phyloP scores from a whole-genome alignment of 257 asterid species.

The Nyctanthes arbortristis region DNA sequence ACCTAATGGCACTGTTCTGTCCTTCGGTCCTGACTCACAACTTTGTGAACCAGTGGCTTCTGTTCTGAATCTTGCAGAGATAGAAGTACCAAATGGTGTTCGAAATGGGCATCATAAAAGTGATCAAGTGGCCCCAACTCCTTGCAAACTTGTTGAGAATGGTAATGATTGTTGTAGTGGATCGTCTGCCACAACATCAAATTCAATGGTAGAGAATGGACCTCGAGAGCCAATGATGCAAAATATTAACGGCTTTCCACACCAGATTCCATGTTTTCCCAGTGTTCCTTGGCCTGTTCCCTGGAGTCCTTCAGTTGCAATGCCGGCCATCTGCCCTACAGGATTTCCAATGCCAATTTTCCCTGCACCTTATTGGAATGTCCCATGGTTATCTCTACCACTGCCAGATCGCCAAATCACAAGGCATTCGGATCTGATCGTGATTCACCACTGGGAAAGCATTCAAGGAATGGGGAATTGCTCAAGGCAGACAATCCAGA shows the following conservation, averaged over 20 bases:
- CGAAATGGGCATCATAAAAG: slow-evolving; percentile 31
- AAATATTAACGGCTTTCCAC: slow-evolving; percentile 42
- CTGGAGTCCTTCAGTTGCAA: slow-evolving; percentile 46
- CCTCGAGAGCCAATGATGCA: slow-evolving; percentile 39
- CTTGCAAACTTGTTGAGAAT: slow-evolving; percentile 33
- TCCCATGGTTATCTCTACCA: slow-evolving; percentile 54
- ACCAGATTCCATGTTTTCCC: slow-evolving; percentile 56
- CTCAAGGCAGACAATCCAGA: slow-evolving; percentile 29
- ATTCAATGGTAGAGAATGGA: slow-evolving; percentile 28
- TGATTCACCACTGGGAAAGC: slow-evolving; percentile 66
- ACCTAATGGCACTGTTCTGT: slow-evolving; percentile 61
- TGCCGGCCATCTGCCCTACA: slow-evolving; percentile 54
- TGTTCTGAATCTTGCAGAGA: slow-evolving; percentile 42
- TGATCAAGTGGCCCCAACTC: slow-evolving; percentile 24
- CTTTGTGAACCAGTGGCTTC: slow-evolving; percentile 57
- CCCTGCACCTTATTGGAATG: slow-evolving; percentile 64
- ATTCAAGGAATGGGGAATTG: slow-evolving; percentile 63
- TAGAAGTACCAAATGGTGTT: slow-evolving; percentile 28
- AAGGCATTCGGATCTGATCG: slow-evolving; percentile 27
- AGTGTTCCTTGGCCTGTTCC: slow-evolving; percentile 63
- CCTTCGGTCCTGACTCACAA: slow-evolving; percentile 54
- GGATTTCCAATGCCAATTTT: slow-evolving; percentile 56
- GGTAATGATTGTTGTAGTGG: slow-evolving; percentile 43
- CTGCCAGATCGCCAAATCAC: slow-evolving; percentile 35
- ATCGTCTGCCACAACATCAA: slow-evolving; percentile 41